Evolutionary conservation across 2,329 filamentous ascomycete genomes (phyloP).

Genomic region (Colletotrichum sojae): DNA sequence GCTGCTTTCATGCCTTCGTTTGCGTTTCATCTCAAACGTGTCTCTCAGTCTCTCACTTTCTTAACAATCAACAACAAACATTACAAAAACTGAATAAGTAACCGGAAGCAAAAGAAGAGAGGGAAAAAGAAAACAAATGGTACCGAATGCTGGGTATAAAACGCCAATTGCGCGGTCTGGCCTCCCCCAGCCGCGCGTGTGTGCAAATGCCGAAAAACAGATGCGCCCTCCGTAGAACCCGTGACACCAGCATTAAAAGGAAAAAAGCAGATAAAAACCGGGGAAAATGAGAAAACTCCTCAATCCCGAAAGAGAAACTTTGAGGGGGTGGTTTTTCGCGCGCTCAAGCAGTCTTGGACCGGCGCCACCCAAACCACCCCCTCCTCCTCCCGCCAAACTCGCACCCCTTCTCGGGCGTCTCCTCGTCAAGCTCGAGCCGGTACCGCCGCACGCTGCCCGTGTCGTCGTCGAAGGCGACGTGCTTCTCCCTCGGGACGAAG

Average conservation of each 20-base stretch:
- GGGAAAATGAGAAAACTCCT: background rate
- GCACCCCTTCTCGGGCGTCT: slow-evolving; percentile 28
- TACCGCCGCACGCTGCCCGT: slow-evolving; percentile 75
- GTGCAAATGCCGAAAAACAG: slow-evolving; percentile 30
- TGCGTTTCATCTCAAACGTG: background rate
- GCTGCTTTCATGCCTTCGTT: slow-evolving; percentile 14
- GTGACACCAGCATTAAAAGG: slow-evolving; percentile 25
- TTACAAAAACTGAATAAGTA: slow-evolving; percentile 18
- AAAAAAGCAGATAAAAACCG: background rate
- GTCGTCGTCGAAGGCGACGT: slow-evolving; percentile 73
- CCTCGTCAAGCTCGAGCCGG: slow-evolving; percentile 63
- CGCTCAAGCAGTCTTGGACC: slow-evolving; percentile 31
- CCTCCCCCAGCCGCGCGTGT: slow-evolving; percentile 22
- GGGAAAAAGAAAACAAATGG: background rate
- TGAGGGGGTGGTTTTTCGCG: background rate
- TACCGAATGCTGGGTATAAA: slow-evolving; percentile 41
- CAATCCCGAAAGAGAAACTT: background rate
- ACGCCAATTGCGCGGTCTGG: slow-evolving; percentile 33
- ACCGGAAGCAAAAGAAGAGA: background rate
- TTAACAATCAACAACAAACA: slow-evolving; percentile 19
- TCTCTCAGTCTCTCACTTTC: background rate
- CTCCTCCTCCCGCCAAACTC: slow-evolving; percentile 8
- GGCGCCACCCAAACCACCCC: slow-evolving; percentile 31
- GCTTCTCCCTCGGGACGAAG: slow-evolving; percentile 66
- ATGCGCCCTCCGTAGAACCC: background rate